A percentile compares a stretch with the other conserved stretches of the same genome.
phyloP scores from a whole-genome alignment of 495 filamentous ascomycete genomes.

The Penicillium flavigenum region DNA sequence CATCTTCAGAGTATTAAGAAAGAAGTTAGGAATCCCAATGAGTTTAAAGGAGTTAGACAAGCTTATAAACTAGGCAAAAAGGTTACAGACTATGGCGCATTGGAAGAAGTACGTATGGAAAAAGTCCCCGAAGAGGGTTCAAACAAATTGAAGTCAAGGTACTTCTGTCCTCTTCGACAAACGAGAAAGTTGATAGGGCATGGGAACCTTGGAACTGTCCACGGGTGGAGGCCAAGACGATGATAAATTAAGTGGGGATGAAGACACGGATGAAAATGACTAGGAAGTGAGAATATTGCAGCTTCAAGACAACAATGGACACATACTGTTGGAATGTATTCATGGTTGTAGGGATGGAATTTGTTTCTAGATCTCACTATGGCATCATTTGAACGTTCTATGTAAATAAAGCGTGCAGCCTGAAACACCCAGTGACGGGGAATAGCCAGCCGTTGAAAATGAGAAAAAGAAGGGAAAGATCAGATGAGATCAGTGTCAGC shows the following conservation, averaged over 20 bases:
- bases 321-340: background rate
- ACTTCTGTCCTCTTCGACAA: background rate
- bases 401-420: background rate
- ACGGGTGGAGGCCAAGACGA: background rate
- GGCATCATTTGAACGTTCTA: background rate
- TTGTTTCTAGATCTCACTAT: background rate
- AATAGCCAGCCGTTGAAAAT: background rate
- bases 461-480: background rate
- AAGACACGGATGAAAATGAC: background rate
- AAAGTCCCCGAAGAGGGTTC: background rate
- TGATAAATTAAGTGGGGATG: background rate
- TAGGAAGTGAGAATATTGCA: background rate
- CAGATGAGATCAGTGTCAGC: background rate
- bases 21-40: no score
- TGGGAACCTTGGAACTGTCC: background rate
- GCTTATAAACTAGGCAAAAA: no score
- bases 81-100: no score
- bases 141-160: background rate
- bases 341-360: background rate
- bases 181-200: background rate
- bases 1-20: no score
- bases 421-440: background rate
- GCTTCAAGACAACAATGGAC: background rate
- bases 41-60: no score
- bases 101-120: no score